These are phyloP conservation scores for Populus alba DNA, from an alignment of 345 rosid species.

Conservation along the genomic window DNA sequence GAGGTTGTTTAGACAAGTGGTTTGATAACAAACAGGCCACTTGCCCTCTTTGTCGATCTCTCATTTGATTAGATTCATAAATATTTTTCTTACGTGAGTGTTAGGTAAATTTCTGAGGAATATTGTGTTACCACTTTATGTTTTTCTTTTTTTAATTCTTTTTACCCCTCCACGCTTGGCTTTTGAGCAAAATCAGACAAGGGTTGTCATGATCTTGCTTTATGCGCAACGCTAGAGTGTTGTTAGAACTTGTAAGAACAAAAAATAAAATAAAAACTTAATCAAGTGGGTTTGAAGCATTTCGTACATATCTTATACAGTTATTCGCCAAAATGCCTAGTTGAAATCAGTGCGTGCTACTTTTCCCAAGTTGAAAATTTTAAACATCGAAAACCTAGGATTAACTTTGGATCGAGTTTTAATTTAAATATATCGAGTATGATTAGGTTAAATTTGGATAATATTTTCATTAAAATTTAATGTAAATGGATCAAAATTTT, in stretches of 20 bases:
- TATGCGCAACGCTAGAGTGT: background rate
- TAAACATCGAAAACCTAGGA: too few relatives aligned
- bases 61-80: constrained; percentile 23
- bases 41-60: constrained; percentile 82
- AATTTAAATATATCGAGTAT: too few relatives aligned
- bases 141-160: too few relatives aligned
- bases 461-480: too few relatives aligned
- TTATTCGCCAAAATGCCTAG: too few relatives aligned
- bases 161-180: too few relatives aligned
- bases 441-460: too few relatives aligned
- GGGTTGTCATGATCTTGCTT: background rate
- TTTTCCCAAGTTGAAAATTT: too few relatives aligned
- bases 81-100: background rate
- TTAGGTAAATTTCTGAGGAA: background rate
- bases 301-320: background rate
- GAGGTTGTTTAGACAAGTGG: constrained; percentile 70
- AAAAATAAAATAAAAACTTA: too few relatives aligned
- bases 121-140: background rate
- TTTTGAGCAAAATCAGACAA: background rate
- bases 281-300: background rate
- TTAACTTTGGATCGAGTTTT: too few relatives aligned
- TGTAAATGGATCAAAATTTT: too few relatives aligned
- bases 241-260: background rate
- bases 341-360: too few relatives aligned
- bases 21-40: constrained; percentile 51